These are phyloP conservation scores for Beverwykella pulmonaria DNA, from an alignment of 495 filamentous ascomycete genomes.

Conservation along the genomic window DNA sequence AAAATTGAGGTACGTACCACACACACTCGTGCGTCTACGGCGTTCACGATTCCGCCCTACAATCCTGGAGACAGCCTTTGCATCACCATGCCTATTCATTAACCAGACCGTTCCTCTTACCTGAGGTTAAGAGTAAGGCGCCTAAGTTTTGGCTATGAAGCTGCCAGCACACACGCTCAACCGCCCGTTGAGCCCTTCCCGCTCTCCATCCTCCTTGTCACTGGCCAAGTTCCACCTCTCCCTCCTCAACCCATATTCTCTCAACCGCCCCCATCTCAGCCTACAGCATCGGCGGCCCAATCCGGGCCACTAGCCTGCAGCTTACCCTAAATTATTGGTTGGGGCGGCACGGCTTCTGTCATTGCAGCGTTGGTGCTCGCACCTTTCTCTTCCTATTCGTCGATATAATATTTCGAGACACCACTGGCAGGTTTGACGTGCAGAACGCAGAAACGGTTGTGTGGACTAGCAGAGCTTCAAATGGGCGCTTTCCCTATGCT, in stretches of 20 bases:
- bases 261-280: background rate
- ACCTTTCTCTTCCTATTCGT: conserved; percentile 3
- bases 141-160: too few relatives aligned
- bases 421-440: background rate
- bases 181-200: background rate
- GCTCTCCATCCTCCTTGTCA: background rate
- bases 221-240: conserved; percentile 19
- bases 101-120: too few relatives aligned
- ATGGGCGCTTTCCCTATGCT: too few relatives aligned
- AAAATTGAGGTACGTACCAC: background rate
- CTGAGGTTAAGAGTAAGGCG: too few relatives aligned
- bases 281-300: too few relatives aligned
- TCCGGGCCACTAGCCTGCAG: conserved; percentile 15
- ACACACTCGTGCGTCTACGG: background rate
- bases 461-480: too few relatives aligned
- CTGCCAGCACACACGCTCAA: too few relatives aligned
- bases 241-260: background rate
- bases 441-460: too few relatives aligned
- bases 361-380: conserved; percentile 19
- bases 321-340: conserved; percentile 15
- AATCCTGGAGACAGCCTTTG: too few relatives aligned
- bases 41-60: too few relatives aligned
- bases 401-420: background rate
- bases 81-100: too few relatives aligned
- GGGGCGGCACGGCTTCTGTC: conserved; percentile 20